These are phyloP conservation scores for Naganishia albida DNA, from an alignment of 1,284 basidiomycete species.

Conservation along the genomic window DNA sequence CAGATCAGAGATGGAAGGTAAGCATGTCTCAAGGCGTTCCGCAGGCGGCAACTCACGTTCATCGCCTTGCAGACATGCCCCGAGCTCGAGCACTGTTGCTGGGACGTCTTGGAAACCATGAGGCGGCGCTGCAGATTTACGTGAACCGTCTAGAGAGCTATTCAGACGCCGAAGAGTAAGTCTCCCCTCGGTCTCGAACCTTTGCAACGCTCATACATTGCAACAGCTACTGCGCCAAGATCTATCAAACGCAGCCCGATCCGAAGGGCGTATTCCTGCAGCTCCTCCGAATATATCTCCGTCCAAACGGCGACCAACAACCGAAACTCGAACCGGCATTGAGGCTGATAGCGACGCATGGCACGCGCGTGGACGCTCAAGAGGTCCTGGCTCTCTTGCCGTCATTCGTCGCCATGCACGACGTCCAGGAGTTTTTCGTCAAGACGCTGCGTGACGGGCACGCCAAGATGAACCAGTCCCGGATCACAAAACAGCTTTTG, in stretches of 20 bases:
- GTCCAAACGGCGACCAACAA: slow-evolving; percentile 55
- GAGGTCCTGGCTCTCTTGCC: slow-evolving; percentile 83
- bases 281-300: slow-evolving; percentile 83
- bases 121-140: slow-evolving; percentile 88
- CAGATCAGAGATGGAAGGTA: slow-evolving; percentile 72
- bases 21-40: slow-evolving; percentile 35
- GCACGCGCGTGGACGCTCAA: slow-evolving; percentile 73
- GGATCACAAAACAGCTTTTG: slow-evolving; percentile 67
- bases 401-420: slow-evolving; percentile 75
- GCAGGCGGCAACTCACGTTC: background rate
- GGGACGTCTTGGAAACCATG: slow-evolving; percentile 85
- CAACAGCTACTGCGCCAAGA: slow-evolving; percentile 78
- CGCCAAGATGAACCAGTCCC: slow-evolving; percentile 62
- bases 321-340: slow-evolving; percentile 73
- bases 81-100: slow-evolving; percentile 87
- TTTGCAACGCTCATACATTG: too few species aligned
- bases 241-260: slow-evolving; percentile 63
- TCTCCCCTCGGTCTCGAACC: slow-evolving; percentile 8
- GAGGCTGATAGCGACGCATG: slow-evolving; percentile 78
- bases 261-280: slow-evolving; percentile 74
- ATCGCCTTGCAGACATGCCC: slow-evolving; percentile 63
- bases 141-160: slow-evolving; percentile 82
- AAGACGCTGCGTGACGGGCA: slow-evolving; percentile 67
- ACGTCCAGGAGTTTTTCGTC: slow-evolving; percentile 75
- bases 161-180: slow-evolving; percentile 81